A percentile compares a stretch with the other conserved stretches of the same genome.
Evolutionary conservation across 1,284 basidiomycete genomes (phyloP).

Genomic region (Afroboletus lepidellus): DNA sequence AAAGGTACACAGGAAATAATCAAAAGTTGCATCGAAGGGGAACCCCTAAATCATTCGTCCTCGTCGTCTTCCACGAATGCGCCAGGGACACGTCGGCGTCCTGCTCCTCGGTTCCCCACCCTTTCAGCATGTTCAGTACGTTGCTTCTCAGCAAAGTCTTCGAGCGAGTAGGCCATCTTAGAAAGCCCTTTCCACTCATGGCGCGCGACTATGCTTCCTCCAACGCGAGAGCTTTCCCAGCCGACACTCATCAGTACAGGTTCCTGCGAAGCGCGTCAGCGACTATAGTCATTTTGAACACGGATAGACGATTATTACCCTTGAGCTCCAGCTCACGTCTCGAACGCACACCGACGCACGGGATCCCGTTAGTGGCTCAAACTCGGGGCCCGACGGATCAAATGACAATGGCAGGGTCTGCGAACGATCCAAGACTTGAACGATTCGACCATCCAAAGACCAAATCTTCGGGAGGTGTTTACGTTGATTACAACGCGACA

Average conservation of each 20-base stretch:
- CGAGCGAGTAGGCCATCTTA: constrained; percentile 65
- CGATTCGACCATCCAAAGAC: constrained; percentile 86
- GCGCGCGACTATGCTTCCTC: constrained; percentile 78
- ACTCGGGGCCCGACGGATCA: constrained; percentile 63
- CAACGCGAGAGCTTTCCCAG: constrained; percentile 79
- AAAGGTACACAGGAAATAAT: not conserved
- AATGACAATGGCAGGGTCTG: constrained; percentile 70
- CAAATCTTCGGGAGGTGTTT: constrained; percentile 65
- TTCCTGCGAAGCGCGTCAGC: constrained; percentile 49
- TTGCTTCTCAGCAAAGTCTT: constrained; percentile 73
- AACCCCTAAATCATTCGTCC: not conserved
- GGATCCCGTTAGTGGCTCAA: constrained; percentile 21
- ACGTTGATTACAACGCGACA: not conserved
- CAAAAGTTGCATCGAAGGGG: not conserved
- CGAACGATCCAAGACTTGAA: constrained; percentile 82
- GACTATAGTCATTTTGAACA: not conserved
- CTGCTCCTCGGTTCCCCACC: constrained; percentile 10
- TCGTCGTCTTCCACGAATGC: constrained; percentile 28
- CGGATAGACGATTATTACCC: constrained; percentile 37
- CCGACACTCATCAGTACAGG: constrained; percentile 90
- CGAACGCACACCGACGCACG: constrained; percentile 65
- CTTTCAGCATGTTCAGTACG: constrained; percentile 34
- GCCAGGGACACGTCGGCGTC: constrained; percentile 27
- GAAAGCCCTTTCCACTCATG: constrained; percentile 93
- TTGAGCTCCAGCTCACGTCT: constrained; percentile 90